Conservation (phyloP, 345 rosid species). For the Gossypium mustelinum region DNA sequence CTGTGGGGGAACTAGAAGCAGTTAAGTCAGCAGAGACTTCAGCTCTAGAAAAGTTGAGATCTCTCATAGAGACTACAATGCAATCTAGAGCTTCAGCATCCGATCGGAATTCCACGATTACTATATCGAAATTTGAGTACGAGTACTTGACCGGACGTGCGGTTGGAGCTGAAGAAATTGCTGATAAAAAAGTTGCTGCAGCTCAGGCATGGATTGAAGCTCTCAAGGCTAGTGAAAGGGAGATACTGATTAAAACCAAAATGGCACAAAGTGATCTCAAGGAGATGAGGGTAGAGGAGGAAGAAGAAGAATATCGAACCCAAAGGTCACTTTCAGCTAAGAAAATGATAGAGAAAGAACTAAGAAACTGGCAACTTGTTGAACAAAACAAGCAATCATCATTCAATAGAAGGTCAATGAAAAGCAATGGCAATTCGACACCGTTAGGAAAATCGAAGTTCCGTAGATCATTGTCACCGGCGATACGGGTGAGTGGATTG, state of each 20-base stretch:
- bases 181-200: slow-evolving; percentile 85
- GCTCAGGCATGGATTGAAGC: slow-evolving; percentile 94
- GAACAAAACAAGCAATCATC: slow-evolving; percentile 22
- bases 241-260: slow-evolving; percentile 56
- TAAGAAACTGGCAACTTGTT: slow-evolving; percentile 25
- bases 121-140: slow-evolving; percentile 72
- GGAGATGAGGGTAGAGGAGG: slow-evolving; percentile 51
- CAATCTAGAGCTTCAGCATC: slow-evolving; percentile 46
- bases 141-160: slow-evolving; percentile 73
- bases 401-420: slow-evolving; percentile 30
- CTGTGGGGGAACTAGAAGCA: slow-evolving; percentile 59
- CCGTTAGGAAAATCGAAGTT: slow-evolving; percentile 37
- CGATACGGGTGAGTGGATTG: slow-evolving; percentile 33
- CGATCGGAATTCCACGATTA: slow-evolving; percentile 35
- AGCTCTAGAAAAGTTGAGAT: slow-evolving; percentile 55
- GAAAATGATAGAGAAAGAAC: slow-evolving; percentile 46
- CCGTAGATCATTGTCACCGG: slow-evolving; percentile 46
- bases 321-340: slow-evolving; percentile 52
- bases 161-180: slow-evolving; percentile 59
- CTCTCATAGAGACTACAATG: slow-evolving; percentile 40
- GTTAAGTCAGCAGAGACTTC: slow-evolving; percentile 52
- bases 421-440: slow-evolving; percentile 32
- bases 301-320: slow-evolving; percentile 36
- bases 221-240: slow-evolving; percentile 67
- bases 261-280: slow-evolving; percentile 40